Percentiles rank a stretch among this genome's conserved stretches.
These are phyloP conservation scores for Setomelanomma holmii DNA, from an alignment of 2,329 filamentous ascomycete genomes.

Conservation along the genomic window DNA sequence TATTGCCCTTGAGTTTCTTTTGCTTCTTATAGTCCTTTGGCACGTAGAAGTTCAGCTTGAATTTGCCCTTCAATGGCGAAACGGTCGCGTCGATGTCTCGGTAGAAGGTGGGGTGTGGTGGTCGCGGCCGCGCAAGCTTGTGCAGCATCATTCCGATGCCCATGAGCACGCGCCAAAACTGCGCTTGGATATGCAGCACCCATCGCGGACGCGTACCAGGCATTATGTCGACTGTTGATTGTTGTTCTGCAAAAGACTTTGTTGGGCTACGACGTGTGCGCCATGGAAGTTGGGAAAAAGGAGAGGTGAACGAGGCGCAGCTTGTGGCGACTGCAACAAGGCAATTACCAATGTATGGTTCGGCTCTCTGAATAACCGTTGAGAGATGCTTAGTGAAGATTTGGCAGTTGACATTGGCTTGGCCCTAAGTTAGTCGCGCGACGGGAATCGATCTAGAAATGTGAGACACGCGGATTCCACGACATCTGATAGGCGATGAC, in stretches of 20 bases:
- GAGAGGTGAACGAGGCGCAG: conserved; percentile 17
- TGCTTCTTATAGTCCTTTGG: conserved; percentile 59
- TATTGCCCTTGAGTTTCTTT: conserved; percentile 49
- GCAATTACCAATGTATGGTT: background rate
- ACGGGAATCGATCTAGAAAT: conserved; percentile 12
- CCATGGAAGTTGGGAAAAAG: conserved; percentile 11
- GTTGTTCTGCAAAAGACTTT: conserved; percentile 1
- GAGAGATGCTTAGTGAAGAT: conserved; percentile 1
- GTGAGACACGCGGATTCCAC: conserved; percentile 4
- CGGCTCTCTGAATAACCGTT: too few relatives aligned
- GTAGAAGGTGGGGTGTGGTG: conserved; percentile 67
- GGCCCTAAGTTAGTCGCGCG: conserved; percentile 1
- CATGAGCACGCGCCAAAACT: conserved; percentile 72
- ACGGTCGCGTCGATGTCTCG: conserved; percentile 61
- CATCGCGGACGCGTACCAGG: conserved; percentile 57
- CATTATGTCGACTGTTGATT: conserved; percentile 17
- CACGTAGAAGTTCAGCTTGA: conserved; percentile 68
- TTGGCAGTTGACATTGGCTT: conserved; percentile 1
- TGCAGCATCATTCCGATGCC: conserved; percentile 73
- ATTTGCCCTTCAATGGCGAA: conserved; percentile 53
- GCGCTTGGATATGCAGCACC: conserved; percentile 68
- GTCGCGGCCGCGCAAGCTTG: conserved; percentile 65
- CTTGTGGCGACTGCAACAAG: conserved; percentile 12
- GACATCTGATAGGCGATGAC: conserved; percentile 18
- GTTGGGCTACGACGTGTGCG: conserved; percentile 4